These are phyloP conservation scores for Colletotrichum sp. DNA, from an alignment of 2,329 filamentous ascomycete genomes.

Conservation along the genomic window DNA sequence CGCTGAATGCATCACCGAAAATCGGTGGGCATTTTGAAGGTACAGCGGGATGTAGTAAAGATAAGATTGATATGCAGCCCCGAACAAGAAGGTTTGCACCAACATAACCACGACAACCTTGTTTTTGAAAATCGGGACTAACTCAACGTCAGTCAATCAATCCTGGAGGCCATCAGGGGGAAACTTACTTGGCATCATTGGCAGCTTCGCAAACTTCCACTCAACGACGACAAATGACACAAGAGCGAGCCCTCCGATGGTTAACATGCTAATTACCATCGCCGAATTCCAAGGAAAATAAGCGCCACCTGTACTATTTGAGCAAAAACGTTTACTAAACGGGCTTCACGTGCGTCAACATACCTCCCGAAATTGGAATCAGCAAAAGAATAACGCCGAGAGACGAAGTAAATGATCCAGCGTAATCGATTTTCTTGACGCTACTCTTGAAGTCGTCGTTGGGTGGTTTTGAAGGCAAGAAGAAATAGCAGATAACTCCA, in stretches of 20 bases:
- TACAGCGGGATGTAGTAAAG: slow-evolving; percentile 68
- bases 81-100: slow-evolving; percentile 64
- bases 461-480: slow-evolving; percentile 56
- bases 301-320: slow-evolving; percentile 22
- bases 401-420: slow-evolving; percentile 59
- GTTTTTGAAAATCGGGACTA: slow-evolving; percentile 59
- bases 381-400: slow-evolving; percentile 64
- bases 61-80: slow-evolving; percentile 62
- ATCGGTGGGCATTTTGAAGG: slow-evolving; percentile 58
- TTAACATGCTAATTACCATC: slow-evolving; percentile 28
- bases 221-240: slow-evolving; percentile 28
- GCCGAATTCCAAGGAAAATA: slow-evolving; percentile 31
- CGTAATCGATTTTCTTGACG: slow-evolving; percentile 62
- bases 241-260: slow-evolving; percentile 23
- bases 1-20: slow-evolving; percentile 49
- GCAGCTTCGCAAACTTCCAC: slow-evolving; percentile 30
- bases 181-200: slow-evolving; percentile 28
- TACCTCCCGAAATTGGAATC: slow-evolving; percentile 66
- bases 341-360: not conserved
- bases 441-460: slow-evolving; percentile 52
- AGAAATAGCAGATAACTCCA: slow-evolving; percentile 49
- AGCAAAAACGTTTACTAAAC: not conserved
- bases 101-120: slow-evolving; percentile 59
- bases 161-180: accelerated
- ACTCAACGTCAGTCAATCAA: not conserved